Evolutionary conservation across 2,329 filamentous ascomycete species (phyloP).

Genomic region (Monosporascus sp.): DNA sequence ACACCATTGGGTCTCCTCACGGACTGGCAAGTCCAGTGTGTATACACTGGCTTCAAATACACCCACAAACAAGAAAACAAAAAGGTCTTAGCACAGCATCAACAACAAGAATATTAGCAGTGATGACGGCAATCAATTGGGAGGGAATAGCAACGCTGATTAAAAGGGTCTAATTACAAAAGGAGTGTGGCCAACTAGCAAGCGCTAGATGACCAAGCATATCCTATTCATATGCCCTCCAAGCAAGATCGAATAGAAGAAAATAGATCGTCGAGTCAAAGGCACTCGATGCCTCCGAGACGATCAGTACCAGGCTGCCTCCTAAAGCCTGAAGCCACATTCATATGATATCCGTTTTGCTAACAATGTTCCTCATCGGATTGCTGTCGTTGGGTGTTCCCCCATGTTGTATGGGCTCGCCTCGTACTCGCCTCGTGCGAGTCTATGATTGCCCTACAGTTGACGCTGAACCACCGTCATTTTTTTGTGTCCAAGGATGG

Average conservation of each 20-base stretch:
- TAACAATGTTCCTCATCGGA: neutral
- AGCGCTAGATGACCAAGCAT: constrained; percentile 17
- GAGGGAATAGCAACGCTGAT: neutral
- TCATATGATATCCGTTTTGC: neutral
- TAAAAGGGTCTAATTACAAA: constrained; percentile 13
- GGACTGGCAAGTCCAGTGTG: too few relatives aligned
- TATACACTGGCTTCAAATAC: too few relatives aligned
- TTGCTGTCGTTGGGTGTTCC: too few relatives aligned
- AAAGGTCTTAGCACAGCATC: neutral
- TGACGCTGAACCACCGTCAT: too few relatives aligned
- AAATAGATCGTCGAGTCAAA: constrained; percentile 1
- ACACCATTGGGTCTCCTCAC: too few relatives aligned
- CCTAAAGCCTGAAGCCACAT: neutral
- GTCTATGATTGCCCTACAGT: too few relatives aligned
- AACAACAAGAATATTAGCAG: neutral
- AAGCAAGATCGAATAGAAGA: constrained; percentile 5
- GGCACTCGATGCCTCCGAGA: neutral
- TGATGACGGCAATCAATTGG: neutral
- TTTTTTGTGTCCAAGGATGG: too few relatives aligned
- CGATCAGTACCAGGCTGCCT: neutral
- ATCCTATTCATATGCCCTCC: constrained; percentile 20
- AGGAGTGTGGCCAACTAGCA: constrained; percentile 17
- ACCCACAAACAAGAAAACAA: too few relatives aligned
- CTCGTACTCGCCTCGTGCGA: too few relatives aligned
- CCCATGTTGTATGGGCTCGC: too few relatives aligned